These are phyloP conservation scores for Glomus cerebriforme DNA, from an alignment of 192 early-diverging fungal species.

Conservation along the genomic window DNA sequence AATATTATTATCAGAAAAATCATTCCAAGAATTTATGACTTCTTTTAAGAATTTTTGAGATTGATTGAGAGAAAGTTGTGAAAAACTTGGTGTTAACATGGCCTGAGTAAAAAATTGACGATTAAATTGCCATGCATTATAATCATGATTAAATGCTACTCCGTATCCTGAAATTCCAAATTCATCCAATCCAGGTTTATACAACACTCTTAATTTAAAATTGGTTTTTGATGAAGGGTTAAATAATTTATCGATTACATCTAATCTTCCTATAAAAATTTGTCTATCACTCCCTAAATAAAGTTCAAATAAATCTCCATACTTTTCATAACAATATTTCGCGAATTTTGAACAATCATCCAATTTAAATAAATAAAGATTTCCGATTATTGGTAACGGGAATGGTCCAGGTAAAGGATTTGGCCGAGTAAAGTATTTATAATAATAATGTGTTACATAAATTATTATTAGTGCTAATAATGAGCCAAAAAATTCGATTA, in stretches of 20 bases:
- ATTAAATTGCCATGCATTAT: slow-evolving; percentile 10
- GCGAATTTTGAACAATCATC: not conserved
- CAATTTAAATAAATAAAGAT: not conserved
- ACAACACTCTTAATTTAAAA: not conserved
- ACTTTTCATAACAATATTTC: not conserved
- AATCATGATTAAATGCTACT: not conserved
- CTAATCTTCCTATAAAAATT: not conserved
- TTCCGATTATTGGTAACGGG: slow-evolving; percentile 16
- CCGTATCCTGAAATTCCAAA: not conserved
- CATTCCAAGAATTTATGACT: not conserved
- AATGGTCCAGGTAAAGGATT: slow-evolving; percentile 22
- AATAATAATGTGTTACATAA: slow-evolving; percentile 10
- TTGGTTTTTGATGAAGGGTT: not conserved
- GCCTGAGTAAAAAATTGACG: slow-evolving; percentile 2
- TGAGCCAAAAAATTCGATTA: too few species aligned
- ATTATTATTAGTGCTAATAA: not conserved
- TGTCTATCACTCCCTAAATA: not conserved
- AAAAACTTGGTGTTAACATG: not conserved
- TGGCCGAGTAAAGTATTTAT: not conserved
- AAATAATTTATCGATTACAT: not conserved
- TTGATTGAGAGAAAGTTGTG: not conserved
- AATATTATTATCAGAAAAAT: not conserved
- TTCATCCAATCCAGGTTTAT: not conserved
- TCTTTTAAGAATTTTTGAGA: not conserved
- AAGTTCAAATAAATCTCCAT: slow-evolving; percentile 29